These are phyloP conservation scores for Tetrahymena malaccensis DNA, from an alignment of 73 alveolate species.

Conservation along the genomic window DNA sequence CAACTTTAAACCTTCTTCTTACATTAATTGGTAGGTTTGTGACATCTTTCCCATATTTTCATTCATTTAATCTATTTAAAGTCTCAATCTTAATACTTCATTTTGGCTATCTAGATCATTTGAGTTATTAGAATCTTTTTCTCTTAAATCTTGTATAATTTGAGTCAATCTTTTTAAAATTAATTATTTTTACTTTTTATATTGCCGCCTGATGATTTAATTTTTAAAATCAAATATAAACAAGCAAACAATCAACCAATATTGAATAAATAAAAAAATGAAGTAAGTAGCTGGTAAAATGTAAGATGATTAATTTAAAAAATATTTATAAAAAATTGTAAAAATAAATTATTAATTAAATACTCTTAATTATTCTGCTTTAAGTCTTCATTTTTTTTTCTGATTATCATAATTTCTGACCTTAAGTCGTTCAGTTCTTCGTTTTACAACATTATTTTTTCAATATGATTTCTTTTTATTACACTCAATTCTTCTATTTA, in stretches of 20 bases:
- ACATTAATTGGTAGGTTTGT: background rate
- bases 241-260: too few species aligned
- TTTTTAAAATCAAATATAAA: background rate
- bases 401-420: background rate
- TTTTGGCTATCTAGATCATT: background rate
- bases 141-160: constrained; percentile 38
- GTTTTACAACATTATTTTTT: background rate
- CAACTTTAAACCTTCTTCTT: background rate
- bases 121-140: constrained; percentile 10
- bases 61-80: background rate
- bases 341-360: background rate
- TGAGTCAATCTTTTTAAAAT: constrained; percentile 25
- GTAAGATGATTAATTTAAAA: too few species aligned
- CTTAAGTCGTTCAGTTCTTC: background rate
- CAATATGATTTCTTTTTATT: background rate
- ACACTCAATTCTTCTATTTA: background rate
- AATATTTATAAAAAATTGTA: too few species aligned
- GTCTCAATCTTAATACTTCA: background rate
- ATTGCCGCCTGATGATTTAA: constrained; percentile 22
- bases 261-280: too few species aligned
- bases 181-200: constrained; percentile 29
- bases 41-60: background rate
- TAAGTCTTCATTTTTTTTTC: background rate
- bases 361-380: background rate
- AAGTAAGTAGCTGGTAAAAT: too few species aligned